These are phyloP conservation scores for Vigna trinervia DNA, from an alignment of 306 rosid species.

Conservation along the genomic window DNA sequence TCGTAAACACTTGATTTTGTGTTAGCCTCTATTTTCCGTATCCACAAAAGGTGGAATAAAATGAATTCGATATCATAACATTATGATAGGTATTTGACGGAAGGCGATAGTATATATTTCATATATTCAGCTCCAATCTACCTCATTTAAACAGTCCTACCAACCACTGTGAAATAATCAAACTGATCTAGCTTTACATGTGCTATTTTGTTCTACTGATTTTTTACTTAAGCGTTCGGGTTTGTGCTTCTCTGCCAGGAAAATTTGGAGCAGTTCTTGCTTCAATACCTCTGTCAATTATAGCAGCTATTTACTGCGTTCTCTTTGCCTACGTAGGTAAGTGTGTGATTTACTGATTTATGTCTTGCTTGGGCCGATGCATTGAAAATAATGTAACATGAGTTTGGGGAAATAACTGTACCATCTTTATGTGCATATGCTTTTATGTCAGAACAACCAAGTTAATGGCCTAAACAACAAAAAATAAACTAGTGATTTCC, in stretches of 20 bases:
- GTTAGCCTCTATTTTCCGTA: constrained; percentile 6
- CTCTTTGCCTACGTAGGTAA: constrained; percentile 86
- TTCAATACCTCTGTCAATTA: constrained; percentile 80
- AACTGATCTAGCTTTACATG: background rate
- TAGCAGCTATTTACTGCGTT: constrained; percentile 84
- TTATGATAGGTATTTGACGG: background rate
- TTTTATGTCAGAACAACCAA: background rate
- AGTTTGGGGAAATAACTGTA: background rate
- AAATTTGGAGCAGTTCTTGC: constrained; percentile 95
- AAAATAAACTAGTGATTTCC: background rate
- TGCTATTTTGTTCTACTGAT: constrained; percentile 12
- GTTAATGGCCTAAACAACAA: background rate
- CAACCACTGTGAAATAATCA: background rate
- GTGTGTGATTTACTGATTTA: constrained; percentile 35
- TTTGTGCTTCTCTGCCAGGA: constrained; percentile 58
- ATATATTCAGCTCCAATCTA: background rate
- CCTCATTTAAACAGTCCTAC: background rate
- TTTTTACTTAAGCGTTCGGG: constrained; percentile 21
- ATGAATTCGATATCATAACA: background rate
- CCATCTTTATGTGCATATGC: background rate
- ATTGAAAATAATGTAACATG: background rate
- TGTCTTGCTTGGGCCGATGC: background rate
- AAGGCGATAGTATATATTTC: background rate
- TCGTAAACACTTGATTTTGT: background rate
- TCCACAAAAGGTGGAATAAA: background rate